Conservation (phyloP, 257 asterid genomes). For the Handroanthus guayacan region DNA sequence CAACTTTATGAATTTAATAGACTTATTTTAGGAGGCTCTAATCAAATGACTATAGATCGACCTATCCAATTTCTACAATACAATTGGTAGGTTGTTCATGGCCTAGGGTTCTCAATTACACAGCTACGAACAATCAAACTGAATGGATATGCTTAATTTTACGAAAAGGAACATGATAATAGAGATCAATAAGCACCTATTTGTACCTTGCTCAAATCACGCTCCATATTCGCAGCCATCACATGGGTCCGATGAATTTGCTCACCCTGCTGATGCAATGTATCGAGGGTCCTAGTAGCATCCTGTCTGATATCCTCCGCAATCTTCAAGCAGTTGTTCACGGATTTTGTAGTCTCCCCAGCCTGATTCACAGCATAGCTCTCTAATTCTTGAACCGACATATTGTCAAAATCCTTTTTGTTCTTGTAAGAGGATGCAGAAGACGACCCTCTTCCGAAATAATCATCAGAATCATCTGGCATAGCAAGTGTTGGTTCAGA, state of each 20-base stretch:
- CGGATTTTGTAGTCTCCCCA: constrained; percentile 76
- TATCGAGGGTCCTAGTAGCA: constrained; percentile 75
- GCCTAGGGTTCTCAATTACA: too few species aligned
- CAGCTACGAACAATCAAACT: too few species aligned
- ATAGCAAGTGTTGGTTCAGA: constrained; percentile 66
- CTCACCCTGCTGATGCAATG: constrained; percentile 88
- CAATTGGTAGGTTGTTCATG: too few species aligned
- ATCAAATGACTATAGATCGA: too few species aligned
- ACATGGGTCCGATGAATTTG: constrained; percentile 89
- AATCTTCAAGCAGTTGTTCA: constrained; percentile 75
- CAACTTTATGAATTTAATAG: too few species aligned
- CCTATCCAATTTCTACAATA: too few species aligned
- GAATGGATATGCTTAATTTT: neutral
- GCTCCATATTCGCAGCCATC: constrained; percentile 92
- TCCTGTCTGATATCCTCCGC: constrained; percentile 83
- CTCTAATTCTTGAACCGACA: constrained; percentile 92
- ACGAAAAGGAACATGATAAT: neutral
- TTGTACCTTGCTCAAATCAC: constrained; percentile 75
- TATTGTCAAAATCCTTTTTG: constrained; percentile 57
- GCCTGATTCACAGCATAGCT: constrained; percentile 73
- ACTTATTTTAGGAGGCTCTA: too few species aligned
- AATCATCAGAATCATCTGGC: constrained; percentile 52
- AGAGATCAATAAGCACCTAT: neutral
- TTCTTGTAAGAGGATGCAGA: constrained; percentile 39
- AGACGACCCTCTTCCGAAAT: constrained; percentile 49